These are phyloP conservation scores for Paracorniculantispora psalliotae DNA, from an alignment of 2,329 filamentous ascomycete genomes.

Conservation along the genomic window DNA sequence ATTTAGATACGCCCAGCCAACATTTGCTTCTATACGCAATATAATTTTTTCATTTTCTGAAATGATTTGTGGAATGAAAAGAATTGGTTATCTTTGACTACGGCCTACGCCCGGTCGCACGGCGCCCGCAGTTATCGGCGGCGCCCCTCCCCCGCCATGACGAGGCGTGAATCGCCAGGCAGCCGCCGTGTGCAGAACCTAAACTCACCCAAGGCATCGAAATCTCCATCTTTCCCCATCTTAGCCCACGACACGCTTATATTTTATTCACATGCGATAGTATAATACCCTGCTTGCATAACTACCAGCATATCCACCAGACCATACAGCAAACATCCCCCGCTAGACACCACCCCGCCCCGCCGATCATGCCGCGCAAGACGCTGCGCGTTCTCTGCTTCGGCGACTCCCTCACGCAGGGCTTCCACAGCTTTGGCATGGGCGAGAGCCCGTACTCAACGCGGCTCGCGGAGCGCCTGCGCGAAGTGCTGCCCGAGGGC, in stretches of 20 bases:
- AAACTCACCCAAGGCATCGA: background rate
- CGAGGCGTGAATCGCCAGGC: background rate
- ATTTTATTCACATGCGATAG: too few species aligned
- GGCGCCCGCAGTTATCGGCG: background rate
- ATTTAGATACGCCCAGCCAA: too few species aligned
- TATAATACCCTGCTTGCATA: too few species aligned
- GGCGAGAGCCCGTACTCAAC: slow-evolving; percentile 49
- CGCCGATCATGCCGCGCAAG: slow-evolving; percentile 24
- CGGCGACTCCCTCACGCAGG: slow-evolving; percentile 59
- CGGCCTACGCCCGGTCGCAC: background rate
- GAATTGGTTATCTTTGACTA: too few species aligned
- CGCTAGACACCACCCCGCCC: background rate
- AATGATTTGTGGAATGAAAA: too few species aligned
- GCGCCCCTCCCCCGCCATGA: background rate
- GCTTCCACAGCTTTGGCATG: slow-evolving; percentile 41
- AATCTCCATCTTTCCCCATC: background rate
- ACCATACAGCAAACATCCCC: background rate
- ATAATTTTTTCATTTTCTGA: too few species aligned
- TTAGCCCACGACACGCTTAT: too few species aligned
- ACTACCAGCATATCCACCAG: too few species aligned
- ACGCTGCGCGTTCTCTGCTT: slow-evolving; percentile 56
- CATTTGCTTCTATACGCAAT: too few species aligned
- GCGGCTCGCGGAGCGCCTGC: slow-evolving; percentile 42
- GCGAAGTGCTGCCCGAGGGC: slow-evolving; percentile 37
- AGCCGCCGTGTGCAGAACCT: background rate